Base-by-base conservation (phyloP, 2,329 filamentous ascomycete species). In the Chlorencoelia australis region DNA sequence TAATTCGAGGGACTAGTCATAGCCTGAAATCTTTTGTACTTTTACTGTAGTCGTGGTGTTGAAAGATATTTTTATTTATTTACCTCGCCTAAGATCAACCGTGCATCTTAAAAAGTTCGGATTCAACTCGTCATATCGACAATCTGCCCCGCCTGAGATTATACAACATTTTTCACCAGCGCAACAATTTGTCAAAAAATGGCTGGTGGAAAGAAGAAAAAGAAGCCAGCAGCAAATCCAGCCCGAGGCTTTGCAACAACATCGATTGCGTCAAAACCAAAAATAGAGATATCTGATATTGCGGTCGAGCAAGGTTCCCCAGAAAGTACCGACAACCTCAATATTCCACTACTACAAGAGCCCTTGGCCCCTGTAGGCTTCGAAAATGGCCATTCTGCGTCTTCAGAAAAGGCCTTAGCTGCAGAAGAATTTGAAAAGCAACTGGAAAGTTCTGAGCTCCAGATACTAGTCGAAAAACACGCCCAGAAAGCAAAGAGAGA, bases 241-340 rank as follows among this genome's bases (percentile, higher is more conserved):
- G 86, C 87, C 25, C 73, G 91, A 59, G 91, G 88, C 13, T 94
- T 95, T 63, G 86, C 89, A 46, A 98, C 91, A 4, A 93, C 85
- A 9, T 96, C 89, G 1, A 73, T 94, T 41, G 85, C 87, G 28
- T 93, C 86, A 16, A 94, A 88, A 51, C 70, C 77, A 7, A 72
- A 84, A 56, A 67, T 73, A 30, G 86, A 89, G 54, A 44, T 59
- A 40, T 19, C 39, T 41, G 22, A 41, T 37, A 30, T 33, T 40
- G 17, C 37, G 40, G 26, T 29, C 36, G 14, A 25, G 41, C 5
- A 36, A 48, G 24, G 36, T 29, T 17, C 35, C 11, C 2, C n/a
- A 4, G 26, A 36, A 13, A 29, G 30, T 17, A n/a, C n/a, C n/a
- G n/a, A n/a, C n/a, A n/a, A n/a, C n/a, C n/a, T n/a, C n/a, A 19